phyloP scores from a whole-genome alignment of 2,329 filamentous ascomycete genomes.

The Escovopsis sp. region DNA sequence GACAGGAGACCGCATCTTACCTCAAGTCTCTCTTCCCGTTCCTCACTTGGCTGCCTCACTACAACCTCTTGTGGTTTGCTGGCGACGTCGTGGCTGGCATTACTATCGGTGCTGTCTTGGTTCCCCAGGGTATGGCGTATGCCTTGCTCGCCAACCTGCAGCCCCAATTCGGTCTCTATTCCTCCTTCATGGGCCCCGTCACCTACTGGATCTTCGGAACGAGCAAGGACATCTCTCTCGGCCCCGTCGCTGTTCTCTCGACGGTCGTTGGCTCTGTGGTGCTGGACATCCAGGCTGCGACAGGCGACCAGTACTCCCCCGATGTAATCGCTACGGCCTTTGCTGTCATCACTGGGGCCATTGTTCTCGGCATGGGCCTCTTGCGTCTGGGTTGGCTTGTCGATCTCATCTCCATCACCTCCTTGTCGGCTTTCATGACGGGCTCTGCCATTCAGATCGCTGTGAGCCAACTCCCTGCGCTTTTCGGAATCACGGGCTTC shows the following conservation, averaged over 20 bases:
- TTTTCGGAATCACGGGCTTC: slow-evolving; percentile 68
- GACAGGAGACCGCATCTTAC: slow-evolving; percentile 43
- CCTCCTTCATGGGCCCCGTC: slow-evolving; percentile 88
- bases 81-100: slow-evolving; percentile 74
- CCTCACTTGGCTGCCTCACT: slow-evolving; percentile 70
- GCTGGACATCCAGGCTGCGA: slow-evolving; percentile 37
- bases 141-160: slow-evolving; percentile 68
- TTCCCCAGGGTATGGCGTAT: slow-evolving; percentile 97
- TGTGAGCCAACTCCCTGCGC: slow-evolving; percentile 63
- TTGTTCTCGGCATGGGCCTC: slow-evolving; percentile 67
- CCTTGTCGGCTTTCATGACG: slow-evolving; percentile 93
- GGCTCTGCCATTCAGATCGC: slow-evolving; percentile 85
- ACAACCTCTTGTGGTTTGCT: slow-evolving; percentile 78
- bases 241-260: slow-evolving; percentile 90
- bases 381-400: slow-evolving; percentile 78
- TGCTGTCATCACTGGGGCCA: slow-evolving; percentile 60
- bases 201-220: slow-evolving; percentile 98
- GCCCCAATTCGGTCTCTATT: slow-evolving; percentile 66
- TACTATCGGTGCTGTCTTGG: slow-evolving; percentile 53
- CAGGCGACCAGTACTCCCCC: slow-evolving; percentile 39
- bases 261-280: slow-evolving; percentile 79
- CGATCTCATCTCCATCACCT: slow-evolving; percentile 79
- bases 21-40: slow-evolving; percentile 70
- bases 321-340: slow-evolving; percentile 66
- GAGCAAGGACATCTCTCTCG: slow-evolving; percentile 96